Evolutionary conservation across 208 protist genomes (phyloP).

Genomic region (Acanthamoeba quina): DNA sequence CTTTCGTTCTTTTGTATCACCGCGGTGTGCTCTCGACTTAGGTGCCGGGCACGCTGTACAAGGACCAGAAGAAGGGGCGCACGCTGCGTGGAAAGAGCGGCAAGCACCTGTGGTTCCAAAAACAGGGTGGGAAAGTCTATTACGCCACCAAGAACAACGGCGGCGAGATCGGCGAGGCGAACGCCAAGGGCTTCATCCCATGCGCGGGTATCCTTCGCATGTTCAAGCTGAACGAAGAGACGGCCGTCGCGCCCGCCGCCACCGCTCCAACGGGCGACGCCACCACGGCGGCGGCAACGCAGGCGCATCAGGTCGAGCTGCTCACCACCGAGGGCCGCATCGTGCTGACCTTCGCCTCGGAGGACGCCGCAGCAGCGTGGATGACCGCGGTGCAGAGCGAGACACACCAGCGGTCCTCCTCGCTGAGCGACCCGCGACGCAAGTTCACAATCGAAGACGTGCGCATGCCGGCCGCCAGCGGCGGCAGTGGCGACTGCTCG

Average conservation of each 20-base stretch:
- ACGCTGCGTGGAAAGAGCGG: constrained; percentile 19
- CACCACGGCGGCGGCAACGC: background rate
- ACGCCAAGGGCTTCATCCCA: constrained; percentile 45
- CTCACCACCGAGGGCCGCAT: constrained; percentile 36
- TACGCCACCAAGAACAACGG: constrained; percentile 7
- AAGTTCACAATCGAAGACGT: constrained; percentile 2
- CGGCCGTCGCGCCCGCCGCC: background rate
- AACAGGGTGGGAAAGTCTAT: background rate
- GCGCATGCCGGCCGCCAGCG: background rate
- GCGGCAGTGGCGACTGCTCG: background rate
- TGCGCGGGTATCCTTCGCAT: constrained; percentile 7
- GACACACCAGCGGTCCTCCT: background rate
- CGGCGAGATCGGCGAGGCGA: background rate
- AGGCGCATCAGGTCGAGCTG: background rate
- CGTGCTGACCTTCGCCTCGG: constrained; percentile 17
- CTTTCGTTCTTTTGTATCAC: background rate
- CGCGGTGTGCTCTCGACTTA: background rate
- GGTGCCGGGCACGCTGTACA: background rate
- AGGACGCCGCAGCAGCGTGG: background rate
- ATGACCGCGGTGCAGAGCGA: background rate
- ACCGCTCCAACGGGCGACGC: background rate
- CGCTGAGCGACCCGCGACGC: background rate
- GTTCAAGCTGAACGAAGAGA: background rate
- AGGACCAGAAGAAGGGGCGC: constrained; percentile 28
- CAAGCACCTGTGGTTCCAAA: constrained; percentile 29